Percentiles rank a stretch among this genome's conserved stretches.
Conservation (phyloP, 192 early-diverging fungal species). For the Entrophospora sp. region DNA sequence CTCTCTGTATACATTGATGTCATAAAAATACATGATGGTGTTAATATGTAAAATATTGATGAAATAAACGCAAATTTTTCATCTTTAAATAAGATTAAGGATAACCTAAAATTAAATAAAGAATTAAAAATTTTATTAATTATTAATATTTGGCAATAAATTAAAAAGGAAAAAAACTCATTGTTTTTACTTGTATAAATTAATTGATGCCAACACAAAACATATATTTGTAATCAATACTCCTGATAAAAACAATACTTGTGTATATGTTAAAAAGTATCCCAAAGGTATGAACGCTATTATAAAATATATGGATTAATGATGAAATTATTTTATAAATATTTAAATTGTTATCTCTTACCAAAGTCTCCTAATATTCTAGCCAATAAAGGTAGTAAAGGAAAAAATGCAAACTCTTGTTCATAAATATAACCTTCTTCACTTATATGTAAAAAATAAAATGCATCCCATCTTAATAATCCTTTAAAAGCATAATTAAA, state of each 20-base stretch:
- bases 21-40: constrained; percentile 80
- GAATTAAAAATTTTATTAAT: neutral
- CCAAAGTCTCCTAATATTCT: constrained; percentile 40
- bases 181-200: constrained; percentile 55
- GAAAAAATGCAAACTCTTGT: constrained; percentile 86
- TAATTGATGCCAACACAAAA: constrained; percentile 64
- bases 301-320: neutral
- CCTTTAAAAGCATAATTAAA: constrained; percentile 34
- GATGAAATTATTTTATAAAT: neutral
- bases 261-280: constrained; percentile 19
- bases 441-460: constrained; percentile 78
- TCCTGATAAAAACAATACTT: constrained; percentile 33
- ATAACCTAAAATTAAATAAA: constrained; percentile 11
- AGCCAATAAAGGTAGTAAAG: constrained; percentile 62
- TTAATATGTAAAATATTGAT: constrained; percentile 62
- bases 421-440: constrained; percentile 75
- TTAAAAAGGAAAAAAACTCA: neutral
- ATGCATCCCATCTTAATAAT: constrained; percentile 82
- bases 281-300: constrained; percentile 47
- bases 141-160: neutral
- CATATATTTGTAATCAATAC: constrained; percentile 64
- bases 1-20: constrained; percentile 82
- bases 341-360: too few relatives aligned
- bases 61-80: constrained; percentile 54
- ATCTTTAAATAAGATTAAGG: constrained; percentile 25